phyloP scores from a whole-genome alignment of 192 early-diverging fungal species.

The Funneliformis geosporum region DNA sequence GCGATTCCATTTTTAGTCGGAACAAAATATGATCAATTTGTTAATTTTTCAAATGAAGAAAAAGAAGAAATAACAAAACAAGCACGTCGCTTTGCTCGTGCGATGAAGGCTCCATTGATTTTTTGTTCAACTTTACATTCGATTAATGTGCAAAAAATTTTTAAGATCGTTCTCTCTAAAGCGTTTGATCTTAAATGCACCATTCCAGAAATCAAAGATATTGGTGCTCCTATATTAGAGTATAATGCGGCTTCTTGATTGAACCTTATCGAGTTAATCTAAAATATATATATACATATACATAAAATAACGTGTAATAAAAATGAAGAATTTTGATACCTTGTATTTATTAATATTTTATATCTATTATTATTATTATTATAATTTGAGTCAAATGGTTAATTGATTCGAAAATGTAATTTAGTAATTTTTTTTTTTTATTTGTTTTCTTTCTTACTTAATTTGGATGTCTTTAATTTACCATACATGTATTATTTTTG shows the following conservation, averaged over 20 bases:
- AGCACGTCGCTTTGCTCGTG: conserved; percentile 84
- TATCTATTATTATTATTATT: too few relatives aligned
- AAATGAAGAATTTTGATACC: too few relatives aligned
- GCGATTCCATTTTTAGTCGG: conserved; percentile 94
- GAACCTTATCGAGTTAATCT: too few relatives aligned
- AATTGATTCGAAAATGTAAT: too few relatives aligned
- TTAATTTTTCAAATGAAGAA: conserved; percentile 79
- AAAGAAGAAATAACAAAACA: conserved; percentile 93
- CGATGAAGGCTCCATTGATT: conserved; percentile 94
- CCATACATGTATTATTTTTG: too few relatives aligned
- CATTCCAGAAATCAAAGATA: conserved; percentile 88
- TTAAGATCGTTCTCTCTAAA: conserved; percentile 93
- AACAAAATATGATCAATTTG: conserved; percentile 96
- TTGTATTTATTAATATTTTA: too few relatives aligned
- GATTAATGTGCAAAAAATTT: conserved; percentile 97
- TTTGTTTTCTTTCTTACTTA: too few relatives aligned
- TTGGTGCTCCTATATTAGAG: conserved; percentile 90
- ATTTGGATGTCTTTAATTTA: too few relatives aligned
- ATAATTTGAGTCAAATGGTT: too few relatives aligned
- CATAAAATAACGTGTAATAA: too few relatives aligned
- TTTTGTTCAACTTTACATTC: conserved; percentile 93
- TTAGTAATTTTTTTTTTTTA: too few relatives aligned
- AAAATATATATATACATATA: too few relatives aligned
- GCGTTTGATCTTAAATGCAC: conserved; percentile 93
- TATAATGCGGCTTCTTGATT: conserved; percentile 48